Base-by-base conservation (phyloP, 2,329 filamentous ascomycete species). In the Pseudogymnoascus sp. region DNA sequence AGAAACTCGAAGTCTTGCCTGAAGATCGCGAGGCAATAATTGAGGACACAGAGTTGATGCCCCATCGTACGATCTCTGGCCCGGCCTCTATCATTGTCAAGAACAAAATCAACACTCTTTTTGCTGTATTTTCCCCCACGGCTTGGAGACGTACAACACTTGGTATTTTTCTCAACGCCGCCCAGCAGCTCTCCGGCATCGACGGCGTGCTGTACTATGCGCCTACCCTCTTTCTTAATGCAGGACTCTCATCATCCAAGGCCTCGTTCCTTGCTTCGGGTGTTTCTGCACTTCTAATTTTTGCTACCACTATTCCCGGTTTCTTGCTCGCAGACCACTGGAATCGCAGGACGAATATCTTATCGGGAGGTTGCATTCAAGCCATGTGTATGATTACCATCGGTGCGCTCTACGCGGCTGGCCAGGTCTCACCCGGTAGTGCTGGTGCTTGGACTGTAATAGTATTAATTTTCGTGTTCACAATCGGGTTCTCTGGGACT, bases 161-260 rank as follows among this genome's bases (percentile, higher is more conserved):
- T 16, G 83, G 78, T 0, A 74, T 83, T 0, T 86, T 86, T 64
- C 71, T 85, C 61, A 78, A 87, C 69, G 79, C 76, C 1, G 83
- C 85, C 77, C 78, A 83, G 33, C 85, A 88, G 66, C 72, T 87
- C 0, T 81, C 77, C 29, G 84, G 85, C 0, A 87, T 87, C 59
- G 85, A 88, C 65, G 84, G 81, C 0, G 78, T 87, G 4, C 75
- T 85, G 23, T 87, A 85, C 63, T 88, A 88, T 63, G 83, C 84
- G 0, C 85, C 85, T 0, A 72, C 81, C 0, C 75, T 88, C 0
- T 88, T 88, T 66, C 72, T 78, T 23, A 81, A 84, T 61, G 83
- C 85, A 1, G 85, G 85, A 0, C 75, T 87, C 10, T 75, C 77
- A 6, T 81, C 80, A 0, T 73, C 77, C 3, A 80, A 78, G 23